Evolutionary conservation across 1,284 basidiomycete genomes (phyloP).

Genomic region (Microbotryum saponariae): DNA sequence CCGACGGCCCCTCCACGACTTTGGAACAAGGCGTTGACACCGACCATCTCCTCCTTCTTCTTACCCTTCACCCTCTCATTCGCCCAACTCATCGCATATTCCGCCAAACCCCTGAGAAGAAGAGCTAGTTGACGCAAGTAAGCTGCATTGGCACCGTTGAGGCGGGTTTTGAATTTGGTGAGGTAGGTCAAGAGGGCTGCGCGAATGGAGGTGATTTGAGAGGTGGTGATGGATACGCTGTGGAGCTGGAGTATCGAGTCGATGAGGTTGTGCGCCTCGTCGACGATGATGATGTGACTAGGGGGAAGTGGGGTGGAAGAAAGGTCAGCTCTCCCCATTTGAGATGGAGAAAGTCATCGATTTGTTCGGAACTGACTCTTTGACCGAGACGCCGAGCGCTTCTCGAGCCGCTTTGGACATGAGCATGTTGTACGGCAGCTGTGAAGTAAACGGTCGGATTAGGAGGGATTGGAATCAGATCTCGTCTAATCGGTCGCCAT

Average conservation of each 20-base stretch:
- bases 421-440: constrained; percentile 87
- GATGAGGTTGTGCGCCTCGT: constrained; percentile 78
- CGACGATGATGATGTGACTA: constrained; percentile 71
- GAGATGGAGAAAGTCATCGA: neutral
- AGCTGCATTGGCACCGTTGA: constrained; percentile 66
- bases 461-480: neutral
- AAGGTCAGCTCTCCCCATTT: constrained; percentile 9
- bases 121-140: constrained; percentile 71
- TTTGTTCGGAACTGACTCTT: constrained; percentile 45
- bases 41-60: constrained; percentile 53
- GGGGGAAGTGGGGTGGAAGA: neutral
- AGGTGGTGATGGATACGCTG: constrained; percentile 57
- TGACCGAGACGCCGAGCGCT: constrained; percentile 74
- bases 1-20: constrained; percentile 50
- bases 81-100: constrained; percentile 48
- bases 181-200: constrained; percentile 68
- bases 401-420: constrained; percentile 77
- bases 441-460: constrained; percentile 32
- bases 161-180: constrained; percentile 63
- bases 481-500: neutral
- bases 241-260: constrained; percentile 75
- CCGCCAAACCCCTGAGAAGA: constrained; percentile 60
- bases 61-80: constrained; percentile 32
- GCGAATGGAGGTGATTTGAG: constrained; percentile 55
- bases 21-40: constrained; percentile 54